Conservation (phyloP, 139 green algal species). For the Tetradesmus obliquus region DNA sequence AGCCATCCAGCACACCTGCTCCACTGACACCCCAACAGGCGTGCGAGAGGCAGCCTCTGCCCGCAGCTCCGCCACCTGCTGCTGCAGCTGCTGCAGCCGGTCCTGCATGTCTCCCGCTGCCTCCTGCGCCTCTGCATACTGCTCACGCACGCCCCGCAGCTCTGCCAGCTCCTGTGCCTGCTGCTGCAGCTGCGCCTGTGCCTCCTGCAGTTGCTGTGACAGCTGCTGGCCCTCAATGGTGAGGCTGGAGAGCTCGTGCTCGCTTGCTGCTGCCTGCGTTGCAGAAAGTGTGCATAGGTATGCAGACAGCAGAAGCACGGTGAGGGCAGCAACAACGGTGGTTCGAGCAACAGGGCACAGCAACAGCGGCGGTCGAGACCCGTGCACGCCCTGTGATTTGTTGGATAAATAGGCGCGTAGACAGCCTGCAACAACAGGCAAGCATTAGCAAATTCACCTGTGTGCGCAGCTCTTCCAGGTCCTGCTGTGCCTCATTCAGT, state of each 20-base stretch:
- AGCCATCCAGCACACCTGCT: slow-evolving; percentile 13
- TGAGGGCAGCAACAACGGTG: no score
- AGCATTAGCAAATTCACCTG: not conserved
- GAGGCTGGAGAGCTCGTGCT: not conserved
- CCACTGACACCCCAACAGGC: slow-evolving; percentile 1
- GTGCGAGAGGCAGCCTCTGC: slow-evolving; percentile 39
- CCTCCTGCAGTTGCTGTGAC: slow-evolving; percentile 6
- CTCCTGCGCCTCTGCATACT: slow-evolving; percentile 9
- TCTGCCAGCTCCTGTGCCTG: slow-evolving; percentile 6
- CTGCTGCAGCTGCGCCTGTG: not conserved
- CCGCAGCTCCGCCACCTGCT: slow-evolving; percentile 14
- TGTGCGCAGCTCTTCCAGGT: not conserved
- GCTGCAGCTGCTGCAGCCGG: not conserved
- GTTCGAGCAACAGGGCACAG: no score
- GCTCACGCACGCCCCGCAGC: not conserved
- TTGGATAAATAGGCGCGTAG: no score
- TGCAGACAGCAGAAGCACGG: no score
- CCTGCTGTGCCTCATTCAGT: slow-evolving; percentile 12
- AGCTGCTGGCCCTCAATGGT: not conserved
- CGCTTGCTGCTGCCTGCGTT: not conserved
- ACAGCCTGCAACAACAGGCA: not conserved
- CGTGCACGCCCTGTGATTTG: no score
- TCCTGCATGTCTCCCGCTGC: not conserved
- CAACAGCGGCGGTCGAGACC: no score
- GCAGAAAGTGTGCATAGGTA: no score